Evolutionary conservation across 139 green algal genomes (phyloP), one percentile per base, ranked within the genome.

Genomic region (Volvox africanus): DNA sequence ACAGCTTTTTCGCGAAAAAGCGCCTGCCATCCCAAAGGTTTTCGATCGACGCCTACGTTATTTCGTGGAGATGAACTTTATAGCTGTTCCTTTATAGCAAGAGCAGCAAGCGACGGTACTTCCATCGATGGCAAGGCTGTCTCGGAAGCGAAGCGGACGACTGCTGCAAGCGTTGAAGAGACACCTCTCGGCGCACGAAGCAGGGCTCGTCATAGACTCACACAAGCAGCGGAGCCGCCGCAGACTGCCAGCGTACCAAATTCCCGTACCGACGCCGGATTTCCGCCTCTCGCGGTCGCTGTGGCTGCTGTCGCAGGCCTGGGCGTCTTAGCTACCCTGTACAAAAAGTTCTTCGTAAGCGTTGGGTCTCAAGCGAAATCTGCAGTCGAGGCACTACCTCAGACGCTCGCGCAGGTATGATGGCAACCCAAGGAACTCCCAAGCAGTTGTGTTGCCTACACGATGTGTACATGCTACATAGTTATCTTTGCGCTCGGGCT

Each of bases 261-360:
- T 18, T 24, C 80, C 21, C 21, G 33, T n/a, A 71, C 50, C 55
- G 81, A 87, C n/a, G 82, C 16, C 33, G 86, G 86, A 19, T 30
- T 91, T 3, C 32, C 87, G 5, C 76, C 55, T 0, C 37, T 78
- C 0, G 87, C 76, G 11, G 61, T 87, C 0, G 82, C 26, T 21
- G 75, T 85, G 14, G 90, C 90, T 3, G 90, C 78, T 1, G 32
- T 89, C 1, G 87, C 91, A 5, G 92, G 82, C 16, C 73, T 90
- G 50, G 87, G 67, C 20, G 78, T 94, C 20, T 71, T 94, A 19
- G 76, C 75, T 17, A 14, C 85, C 14, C 5, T 94, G 67, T 94
- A 94, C 67, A 76, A 88, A 0, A 91, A 94, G 55, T 91, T 89
- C 78, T 94, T 94, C 33, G 77, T 84, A 1, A 89, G 18, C 30